Conservation (phyloP, 2,329 filamentous ascomycete species). For the Amauroascus niger region DNA sequence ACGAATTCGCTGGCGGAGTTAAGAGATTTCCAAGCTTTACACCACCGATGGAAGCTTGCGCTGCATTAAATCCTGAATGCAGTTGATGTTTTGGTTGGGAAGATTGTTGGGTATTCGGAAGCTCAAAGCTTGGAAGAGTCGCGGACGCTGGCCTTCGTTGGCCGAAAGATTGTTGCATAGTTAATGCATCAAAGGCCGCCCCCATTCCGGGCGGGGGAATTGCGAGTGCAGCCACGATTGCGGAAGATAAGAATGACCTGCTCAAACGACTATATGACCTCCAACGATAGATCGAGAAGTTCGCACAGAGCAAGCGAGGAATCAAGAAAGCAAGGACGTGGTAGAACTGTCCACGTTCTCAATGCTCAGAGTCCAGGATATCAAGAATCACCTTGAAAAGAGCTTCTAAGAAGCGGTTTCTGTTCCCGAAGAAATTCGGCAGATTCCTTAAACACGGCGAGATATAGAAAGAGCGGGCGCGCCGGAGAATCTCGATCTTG, state of each 20-base stretch:
- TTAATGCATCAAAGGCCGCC: conserved; percentile 51
- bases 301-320: not conserved
- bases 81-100: conserved; percentile 43
- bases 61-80: conserved; percentile 32
- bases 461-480: no score
- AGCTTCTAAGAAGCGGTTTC: no score
- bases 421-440: no score
- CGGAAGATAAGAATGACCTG: not conserved
- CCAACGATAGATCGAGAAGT: not conserved
- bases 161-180: conserved; percentile 56
- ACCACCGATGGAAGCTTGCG: conserved; percentile 41
- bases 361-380: no score
- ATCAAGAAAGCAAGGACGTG: not conserved
- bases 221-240: conserved; percentile 53
- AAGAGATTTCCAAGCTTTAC: conserved; percentile 53
- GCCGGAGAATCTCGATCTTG: no score
- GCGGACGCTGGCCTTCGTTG: conserved; percentile 60
- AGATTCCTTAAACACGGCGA: no score
- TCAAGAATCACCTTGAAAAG: no score
- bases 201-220: conserved; percentile 54
- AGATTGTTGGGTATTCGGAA: conserved; percentile 47
- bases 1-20: conserved; percentile 52
- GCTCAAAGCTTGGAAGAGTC: conserved; percentile 58
- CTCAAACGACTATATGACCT: not conserved
- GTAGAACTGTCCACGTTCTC: no score